Base-by-base conservation (phyloP, 106 monocot genomes). In the Posidonia australis region DNA sequence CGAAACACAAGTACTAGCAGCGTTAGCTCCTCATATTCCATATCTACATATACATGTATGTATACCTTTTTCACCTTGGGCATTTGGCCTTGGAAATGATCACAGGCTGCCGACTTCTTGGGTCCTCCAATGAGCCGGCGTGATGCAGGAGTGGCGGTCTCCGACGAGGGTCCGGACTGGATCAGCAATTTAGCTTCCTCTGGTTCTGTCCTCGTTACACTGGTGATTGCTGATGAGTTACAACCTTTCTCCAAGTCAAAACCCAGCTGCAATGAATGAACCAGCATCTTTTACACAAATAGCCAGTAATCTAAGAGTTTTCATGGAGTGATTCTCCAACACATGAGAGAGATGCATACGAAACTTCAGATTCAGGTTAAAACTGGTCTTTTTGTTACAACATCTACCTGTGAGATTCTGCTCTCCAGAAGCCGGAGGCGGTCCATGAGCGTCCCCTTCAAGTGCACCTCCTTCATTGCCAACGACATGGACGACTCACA, bases 361-460 rank as follows among this genome's bases (percentile, higher is more conserved):
- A 29, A 5, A 46, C 5, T n/a, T 42, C 42, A 12, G 25, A 11
- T 16, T 28, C 24, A 0, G 21, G 10, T 27, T 30, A 21, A 58
- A 58, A 19, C 3, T 30, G 9, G 26, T 19, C 16, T 23, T 19
- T 14, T 41, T 45, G 0, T 9, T 64, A 64, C 22, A n/a, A n/a
- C n/a, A n/a, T n/a, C n/a, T 25, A 84, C 84, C 79, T 82, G 80
- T 9, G 63, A 70, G 58, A 90, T 85, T 12, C 82, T 72, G 47
- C 64, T 64, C 71, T 90, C 85, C 19, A 90, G 85, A 41, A 80
- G 32, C 25, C 72, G 67, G 59, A 90, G 77, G 31, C 85, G 85
- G 19, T 78, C 77, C 68, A 80, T 70, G n/a, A 90, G 78, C 11
- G 46, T 68, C 9, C 70, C 85, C 65, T 73, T 85, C 48, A 80